phyloP scores from a whole-genome alignment of 352 stramenopile genomes.

The Phytophthora hibernalis region DNA sequence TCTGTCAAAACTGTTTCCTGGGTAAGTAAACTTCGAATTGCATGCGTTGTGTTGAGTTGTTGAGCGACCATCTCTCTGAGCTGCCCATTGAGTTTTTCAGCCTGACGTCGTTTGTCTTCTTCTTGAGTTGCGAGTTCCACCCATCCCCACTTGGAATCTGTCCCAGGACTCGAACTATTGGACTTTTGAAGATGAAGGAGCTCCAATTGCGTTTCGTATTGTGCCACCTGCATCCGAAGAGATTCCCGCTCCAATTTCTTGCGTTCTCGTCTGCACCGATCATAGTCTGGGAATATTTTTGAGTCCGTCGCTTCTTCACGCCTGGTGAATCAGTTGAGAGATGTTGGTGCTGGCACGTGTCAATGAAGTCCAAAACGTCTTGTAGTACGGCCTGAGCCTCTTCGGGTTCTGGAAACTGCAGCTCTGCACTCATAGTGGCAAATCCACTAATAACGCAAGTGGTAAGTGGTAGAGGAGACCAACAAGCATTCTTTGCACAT shows the following conservation, averaged over 20 bases:
- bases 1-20: slow-evolving; percentile 7
- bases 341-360: not conserved
- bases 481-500: not conserved
- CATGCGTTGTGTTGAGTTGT: slow-evolving; percentile 3
- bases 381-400: slow-evolving; percentile 18
- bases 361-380: slow-evolving; percentile 22
- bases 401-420: not conserved
- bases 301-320: not conserved
- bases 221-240: slow-evolving; percentile 14
- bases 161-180: not conserved
- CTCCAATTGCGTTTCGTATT: slow-evolving; percentile 24
- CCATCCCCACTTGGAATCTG: slow-evolving; percentile 23
- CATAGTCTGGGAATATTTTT: slow-evolving; percentile 10
- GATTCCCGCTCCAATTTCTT: slow-evolving; percentile 19
- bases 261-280: slow-evolving; percentile 15
- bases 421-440: not conserved
- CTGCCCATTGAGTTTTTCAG: slow-evolving; percentile 26
- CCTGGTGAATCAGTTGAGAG: not conserved
- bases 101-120: slow-evolving; percentile 19
- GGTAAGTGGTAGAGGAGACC: not conserved
- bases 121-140: slow-evolving; percentile 5
- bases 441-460: not conserved
- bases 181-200: slow-evolving; percentile 4
- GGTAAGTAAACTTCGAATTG: not conserved
- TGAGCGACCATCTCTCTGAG: slow-evolving; percentile 14